Conservation (phyloP, 805 yeast species). For the Pichia insulana region DNA sequence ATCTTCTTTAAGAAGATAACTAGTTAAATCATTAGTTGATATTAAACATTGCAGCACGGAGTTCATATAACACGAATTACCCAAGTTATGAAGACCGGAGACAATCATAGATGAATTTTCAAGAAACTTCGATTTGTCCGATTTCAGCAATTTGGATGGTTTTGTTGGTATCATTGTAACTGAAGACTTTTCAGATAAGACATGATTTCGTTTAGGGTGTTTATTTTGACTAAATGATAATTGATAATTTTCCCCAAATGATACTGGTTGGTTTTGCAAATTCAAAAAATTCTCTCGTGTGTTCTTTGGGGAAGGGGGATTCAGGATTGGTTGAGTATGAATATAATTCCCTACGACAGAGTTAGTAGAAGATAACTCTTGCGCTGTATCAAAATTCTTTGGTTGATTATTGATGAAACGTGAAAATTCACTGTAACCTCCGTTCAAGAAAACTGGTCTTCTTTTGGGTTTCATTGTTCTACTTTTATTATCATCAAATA, state of each 20-base stretch:
- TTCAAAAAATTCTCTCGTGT: no score
- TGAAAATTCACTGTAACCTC: slow-evolving; percentile 64
- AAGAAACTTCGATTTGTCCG: slow-evolving; percentile 11
- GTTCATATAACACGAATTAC: slow-evolving; percentile 92
- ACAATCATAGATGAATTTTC: slow-evolving; percentile 24
- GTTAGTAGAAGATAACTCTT: background rate
- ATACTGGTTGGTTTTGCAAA: no score
- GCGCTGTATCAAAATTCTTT: background rate
- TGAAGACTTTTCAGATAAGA: no score
- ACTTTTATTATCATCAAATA: slow-evolving; percentile 31
- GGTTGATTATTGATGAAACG: slow-evolving; percentile 12
- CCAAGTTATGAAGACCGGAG: slow-evolving; percentile 72
- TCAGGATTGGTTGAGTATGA: slow-evolving; percentile 3
- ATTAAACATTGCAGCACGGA: slow-evolving; percentile 79
- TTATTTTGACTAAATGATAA: background rate
- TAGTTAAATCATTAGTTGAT: slow-evolving; percentile 59
- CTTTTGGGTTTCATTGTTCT: slow-evolving; percentile 27
- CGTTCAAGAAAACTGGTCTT: slow-evolving; percentile 38
- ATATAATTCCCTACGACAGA: slow-evolving; percentile 1
- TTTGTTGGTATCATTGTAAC: background rate
- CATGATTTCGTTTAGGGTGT: no score
- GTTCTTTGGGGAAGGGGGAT: background rate
- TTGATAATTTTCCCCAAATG: no score
- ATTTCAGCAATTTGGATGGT: slow-evolving; percentile 4
- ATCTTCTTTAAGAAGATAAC: slow-evolving; percentile 50